phyloP scores from a whole-genome alignment of 1,284 basidiomycete species.

The Vanrija pseudolonga region DNA sequence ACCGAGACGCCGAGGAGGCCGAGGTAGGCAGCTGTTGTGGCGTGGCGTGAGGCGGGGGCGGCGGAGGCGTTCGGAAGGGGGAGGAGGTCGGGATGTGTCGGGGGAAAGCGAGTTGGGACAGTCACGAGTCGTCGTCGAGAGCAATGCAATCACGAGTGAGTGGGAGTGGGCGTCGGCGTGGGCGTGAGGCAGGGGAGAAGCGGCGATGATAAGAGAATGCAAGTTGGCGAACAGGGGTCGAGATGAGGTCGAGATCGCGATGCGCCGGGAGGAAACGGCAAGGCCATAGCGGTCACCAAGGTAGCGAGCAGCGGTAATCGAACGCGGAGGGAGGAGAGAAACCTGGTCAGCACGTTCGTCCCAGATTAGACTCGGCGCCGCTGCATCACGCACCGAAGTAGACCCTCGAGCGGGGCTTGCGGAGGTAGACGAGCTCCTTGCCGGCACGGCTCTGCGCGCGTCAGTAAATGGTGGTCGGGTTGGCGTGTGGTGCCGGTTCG shows the following conservation, averaged over 20 bases:
- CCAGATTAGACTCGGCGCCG: not conserved
- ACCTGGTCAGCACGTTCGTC: slow-evolving; percentile 6
- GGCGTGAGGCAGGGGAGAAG: no score
- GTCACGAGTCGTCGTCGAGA: not conserved
- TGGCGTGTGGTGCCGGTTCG: not conserved
- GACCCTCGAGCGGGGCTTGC: slow-evolving; percentile 39
- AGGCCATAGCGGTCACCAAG: no score
- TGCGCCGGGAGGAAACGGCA: not conserved
- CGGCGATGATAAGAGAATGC: not conserved
- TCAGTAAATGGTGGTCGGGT: not conserved
- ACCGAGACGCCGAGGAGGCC: slow-evolving; percentile 39
- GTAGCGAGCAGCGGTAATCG: no score
- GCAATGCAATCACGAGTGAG: not conserved
- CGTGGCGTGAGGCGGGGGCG: not conserved
- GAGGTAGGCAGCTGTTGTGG: slow-evolving; percentile 40
- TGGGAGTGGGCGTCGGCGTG: no score
- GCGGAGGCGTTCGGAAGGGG: not conserved
- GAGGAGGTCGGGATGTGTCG: slow-evolving; percentile 3
- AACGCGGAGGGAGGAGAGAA: not conserved
- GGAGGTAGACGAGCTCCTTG: slow-evolving; percentile 42
- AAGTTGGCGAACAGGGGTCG: not conserved
- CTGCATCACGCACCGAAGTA: slow-evolving; percentile 42
- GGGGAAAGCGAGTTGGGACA: not conserved
- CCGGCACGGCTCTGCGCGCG: slow-evolving; percentile 26
- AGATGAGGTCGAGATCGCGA: not conserved